Percentiles rank a stretch among this genome's conserved stretches.
Conservation (phyloP, 306 rosid genomes). For the Vicia faba region DNA sequence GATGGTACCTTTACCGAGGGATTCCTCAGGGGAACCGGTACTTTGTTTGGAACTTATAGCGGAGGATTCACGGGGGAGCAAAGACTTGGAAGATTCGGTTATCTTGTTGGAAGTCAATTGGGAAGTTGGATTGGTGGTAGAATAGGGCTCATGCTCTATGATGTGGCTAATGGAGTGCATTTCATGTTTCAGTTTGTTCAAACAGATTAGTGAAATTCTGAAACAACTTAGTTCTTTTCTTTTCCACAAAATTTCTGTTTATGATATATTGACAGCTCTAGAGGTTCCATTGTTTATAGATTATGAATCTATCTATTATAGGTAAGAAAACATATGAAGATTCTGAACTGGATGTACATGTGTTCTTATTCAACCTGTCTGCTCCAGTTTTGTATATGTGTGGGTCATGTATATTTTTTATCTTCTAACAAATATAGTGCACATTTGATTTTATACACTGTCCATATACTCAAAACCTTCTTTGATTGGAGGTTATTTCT, state of each 20-base stretch:
- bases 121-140: conserved; percentile 98
- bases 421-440: too few species aligned
- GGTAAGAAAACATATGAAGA: conserved; percentile 40
- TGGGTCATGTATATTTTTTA: too few species aligned
- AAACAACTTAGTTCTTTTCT: conserved; percentile 36
- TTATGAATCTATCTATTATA: conserved; percentile 34
- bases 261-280: conserved; percentile 28
- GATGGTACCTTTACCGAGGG: conserved; percentile 78
- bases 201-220: conserved; percentile 40
- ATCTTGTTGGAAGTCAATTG: conserved; percentile 80
- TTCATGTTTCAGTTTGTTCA: conserved; percentile 55
- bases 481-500: too few species aligned
- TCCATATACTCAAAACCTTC: too few species aligned
- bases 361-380: too few species aligned
- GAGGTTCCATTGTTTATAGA: conserved; percentile 31
- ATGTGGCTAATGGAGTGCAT: conserved; percentile 73
- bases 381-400: too few species aligned
- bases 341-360: conserved; percentile 62
- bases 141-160: conserved; percentile 80
- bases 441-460: too few species aligned
- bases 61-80: conserved; percentile 77
- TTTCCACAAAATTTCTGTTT: conserved; percentile 36
- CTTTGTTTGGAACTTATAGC: conserved; percentile 69
- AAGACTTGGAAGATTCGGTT: conserved; percentile 80
- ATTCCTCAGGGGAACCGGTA: conserved; percentile 69